phyloP scores from a whole-genome alignment of 768 basidiomycete species.

The Mycena belliarum region DNA sequence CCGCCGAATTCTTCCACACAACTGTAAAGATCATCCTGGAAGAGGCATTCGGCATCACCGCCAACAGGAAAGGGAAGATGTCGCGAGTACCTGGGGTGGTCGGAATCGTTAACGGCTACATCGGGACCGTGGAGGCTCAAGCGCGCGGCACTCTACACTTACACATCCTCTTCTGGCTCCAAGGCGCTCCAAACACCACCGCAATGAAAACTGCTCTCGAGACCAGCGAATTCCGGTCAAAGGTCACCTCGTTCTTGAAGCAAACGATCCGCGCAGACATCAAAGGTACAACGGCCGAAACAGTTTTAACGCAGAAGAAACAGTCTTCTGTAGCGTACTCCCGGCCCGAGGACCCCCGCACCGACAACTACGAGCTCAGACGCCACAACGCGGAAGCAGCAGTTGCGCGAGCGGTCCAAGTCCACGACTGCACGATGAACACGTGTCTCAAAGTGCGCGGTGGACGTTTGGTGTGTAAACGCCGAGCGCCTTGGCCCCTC shows the following conservation, averaged over 20 bases:
- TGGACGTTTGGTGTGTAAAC: constrained; percentile 31
- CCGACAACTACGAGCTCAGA: constrained; percentile 6
- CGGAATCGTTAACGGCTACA: constrained; percentile 32
- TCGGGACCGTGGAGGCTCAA: constrained; percentile 44
- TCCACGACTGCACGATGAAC: constrained; percentile 30
- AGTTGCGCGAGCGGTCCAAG: constrained; percentile 30
- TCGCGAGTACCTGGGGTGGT: constrained; percentile 32
- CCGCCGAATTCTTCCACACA: no score
- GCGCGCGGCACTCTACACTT: constrained; percentile 42
- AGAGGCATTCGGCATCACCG: constrained; percentile 33
- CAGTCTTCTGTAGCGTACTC: constrained; percentile 31
- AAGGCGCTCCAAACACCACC: constrained; percentile 26
- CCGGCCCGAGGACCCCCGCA: constrained; percentile 34
- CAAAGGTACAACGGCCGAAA: background rate
- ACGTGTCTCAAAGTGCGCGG: constrained; percentile 22
- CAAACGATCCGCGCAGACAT: constrained; percentile 30
- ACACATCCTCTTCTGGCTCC: constrained; percentile 41
- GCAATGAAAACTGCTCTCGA: constrained; percentile 26
- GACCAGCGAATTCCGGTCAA: constrained; percentile 27
- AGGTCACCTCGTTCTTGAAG: constrained; percentile 31
- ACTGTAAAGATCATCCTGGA: constrained; percentile 33
- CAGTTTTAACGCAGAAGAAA: constrained; percentile 18
- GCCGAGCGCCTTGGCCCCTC: constrained; percentile 30
- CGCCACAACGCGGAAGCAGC: constrained; percentile 19
- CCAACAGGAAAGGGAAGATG: constrained; percentile 4